Conservation (phyloP, 2,329 filamentous ascomycete genomes). For the Colletotrichum melonis region DNA sequence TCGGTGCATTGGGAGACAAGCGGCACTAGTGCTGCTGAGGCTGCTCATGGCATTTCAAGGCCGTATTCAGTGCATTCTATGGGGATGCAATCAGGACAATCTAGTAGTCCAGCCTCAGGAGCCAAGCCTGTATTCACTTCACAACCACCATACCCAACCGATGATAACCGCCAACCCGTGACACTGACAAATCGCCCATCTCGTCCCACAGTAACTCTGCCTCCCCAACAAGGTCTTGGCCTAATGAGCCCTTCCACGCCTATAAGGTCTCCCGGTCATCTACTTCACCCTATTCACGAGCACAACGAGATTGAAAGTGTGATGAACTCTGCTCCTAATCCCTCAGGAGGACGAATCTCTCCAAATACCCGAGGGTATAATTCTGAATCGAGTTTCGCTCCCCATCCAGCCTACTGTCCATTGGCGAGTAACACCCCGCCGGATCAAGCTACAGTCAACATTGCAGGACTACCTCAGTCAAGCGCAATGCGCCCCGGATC, state of each 20-base stretch:
- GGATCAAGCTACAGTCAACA: not conserved
- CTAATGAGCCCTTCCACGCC: constrained; percentile 13
- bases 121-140: not conserved
- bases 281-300: constrained; percentile 35
- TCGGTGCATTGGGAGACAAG: not conserved
- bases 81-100: not conserved
- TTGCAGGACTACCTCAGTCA: not conserved
- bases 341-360: not conserved
- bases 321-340: not conserved
- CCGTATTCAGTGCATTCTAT: constrained; percentile 6
- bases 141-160: not conserved
- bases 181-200: constrained; percentile 4
- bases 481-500: not conserved
- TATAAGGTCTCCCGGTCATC: constrained; percentile 27
- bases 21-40: not conserved
- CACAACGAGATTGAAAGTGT: constrained; percentile 17
- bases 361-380: not conserved
- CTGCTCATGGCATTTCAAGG: not conserved
- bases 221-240: not conserved
- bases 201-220: constrained; percentile 7
- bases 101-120: not conserved
- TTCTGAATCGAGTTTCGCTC: not conserved
- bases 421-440: constrained; percentile 5
- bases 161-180: not conserved
- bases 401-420: constrained; percentile 1